Evolutionary conservation across 164 flowering plant genomes (phyloP), one percentile per base, ranked within the genome.

Genomic region (Taxillus chinensis): DNA sequence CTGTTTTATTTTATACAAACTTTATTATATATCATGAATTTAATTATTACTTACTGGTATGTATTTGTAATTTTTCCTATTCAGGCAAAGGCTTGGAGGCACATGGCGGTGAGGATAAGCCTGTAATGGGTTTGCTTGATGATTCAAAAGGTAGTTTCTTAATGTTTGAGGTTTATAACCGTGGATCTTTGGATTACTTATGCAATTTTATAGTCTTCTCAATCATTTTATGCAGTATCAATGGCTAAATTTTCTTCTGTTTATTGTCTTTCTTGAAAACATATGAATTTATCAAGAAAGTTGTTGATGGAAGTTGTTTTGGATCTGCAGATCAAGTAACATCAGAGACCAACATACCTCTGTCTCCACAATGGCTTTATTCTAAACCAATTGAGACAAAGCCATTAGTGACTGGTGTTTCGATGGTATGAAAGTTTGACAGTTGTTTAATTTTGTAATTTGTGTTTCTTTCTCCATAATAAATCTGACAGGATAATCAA

Each of bases 321-420:
- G 17, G 10, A 12, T 56, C 27, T 70, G 71, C 84, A 87, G 96
- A 90, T 75, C 92, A 80, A 79, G 66, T 45, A 46, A 58, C 70
- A 46, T 74, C 87, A 11, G 96, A 92, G 17, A 90, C 65, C 79
- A 85, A 73, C 73, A 86, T 87, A 37, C 96, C 98, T 2, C 62
- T 92, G 64, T 90, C 98, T 67, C 98, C 96, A 0, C 98, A 92
- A 63, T 92, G 98, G 96, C 92, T 92, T 49, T 80, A 92, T 73
- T 71, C 89, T 45, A 92, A 85, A 75, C 91, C 92, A 46, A 75
- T 41, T 53, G 98, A 92, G 52, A 41, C 79, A 41, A 92, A 87
- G 78, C 59, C 60, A 64, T 76, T 78, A 57, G 17, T 65, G 64
- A n/a, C 48, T 67, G 40, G 57, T 10, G 59, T 10, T 27, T 42